Conservation (phyloP, 1,284 basidiomycete genomes). For the Microbotryomycetes sp. region DNA sequence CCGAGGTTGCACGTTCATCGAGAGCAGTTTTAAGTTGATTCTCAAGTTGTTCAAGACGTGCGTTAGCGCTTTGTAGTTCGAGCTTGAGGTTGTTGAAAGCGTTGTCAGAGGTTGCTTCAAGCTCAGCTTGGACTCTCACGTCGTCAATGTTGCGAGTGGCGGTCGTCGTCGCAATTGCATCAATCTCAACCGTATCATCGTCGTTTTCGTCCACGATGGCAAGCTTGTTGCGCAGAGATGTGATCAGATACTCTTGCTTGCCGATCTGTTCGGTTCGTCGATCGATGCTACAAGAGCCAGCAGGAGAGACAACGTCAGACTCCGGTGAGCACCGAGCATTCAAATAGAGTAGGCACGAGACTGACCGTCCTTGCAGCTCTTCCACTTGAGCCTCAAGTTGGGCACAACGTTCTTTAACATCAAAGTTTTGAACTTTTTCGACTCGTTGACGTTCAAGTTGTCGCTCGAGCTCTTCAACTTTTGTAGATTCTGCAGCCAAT, state of each 20-base stretch:
- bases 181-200: conserved; percentile 10
- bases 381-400: conserved; percentile 8
- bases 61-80: conserved; percentile 3
- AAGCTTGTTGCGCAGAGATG: conserved; percentile 20
- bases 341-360: no score
- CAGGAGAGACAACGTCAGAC: not conserved
- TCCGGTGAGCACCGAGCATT: not conserved
- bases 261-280: conserved; percentile 11
- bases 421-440: not conserved
- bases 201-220: conserved; percentile 19
- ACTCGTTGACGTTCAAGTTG: not conserved
- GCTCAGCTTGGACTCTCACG: not conserved
- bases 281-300: conserved; percentile 4
- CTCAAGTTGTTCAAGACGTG: not conserved
- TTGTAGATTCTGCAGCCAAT: not conserved
- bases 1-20: not conserved
- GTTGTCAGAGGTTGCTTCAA: not conserved
- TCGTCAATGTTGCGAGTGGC: not conserved
- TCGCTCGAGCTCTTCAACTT: not conserved
- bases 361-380: conserved; percentile 7
- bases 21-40: not conserved
- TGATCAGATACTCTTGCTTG: conserved; percentile 14
- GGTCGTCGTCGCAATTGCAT: not conserved
- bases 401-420: conserved; percentile 12
- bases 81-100: conserved; percentile 1